Conservation (phyloP, 805 yeast species). For the Kazachstania kunashirensis region DNA sequence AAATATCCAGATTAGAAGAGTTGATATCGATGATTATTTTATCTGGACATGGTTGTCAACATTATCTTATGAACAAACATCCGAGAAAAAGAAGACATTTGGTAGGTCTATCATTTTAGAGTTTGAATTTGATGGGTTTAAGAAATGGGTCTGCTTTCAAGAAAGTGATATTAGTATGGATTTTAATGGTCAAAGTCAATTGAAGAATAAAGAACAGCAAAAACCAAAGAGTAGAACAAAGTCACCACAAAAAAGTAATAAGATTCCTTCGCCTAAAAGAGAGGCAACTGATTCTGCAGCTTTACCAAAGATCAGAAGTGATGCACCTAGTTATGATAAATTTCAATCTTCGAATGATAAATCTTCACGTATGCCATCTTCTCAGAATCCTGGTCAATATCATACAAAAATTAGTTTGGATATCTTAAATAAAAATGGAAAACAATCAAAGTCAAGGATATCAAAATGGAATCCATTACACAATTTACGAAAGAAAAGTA, state of each 20-base stretch:
- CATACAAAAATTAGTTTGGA: constrained; percentile 23
- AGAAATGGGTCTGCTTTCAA: constrained; percentile 68
- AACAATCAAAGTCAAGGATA: constrained; percentile 15
- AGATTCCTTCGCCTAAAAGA: background rate
- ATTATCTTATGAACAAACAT: constrained; percentile 63
- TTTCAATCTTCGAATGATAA: constrained; percentile 17
- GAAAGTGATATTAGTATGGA: constrained; percentile 43
- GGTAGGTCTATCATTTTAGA: constrained; percentile 79
- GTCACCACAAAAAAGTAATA: background rate
- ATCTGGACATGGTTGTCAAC: constrained; percentile 89
- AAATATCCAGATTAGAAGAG: constrained; percentile 40
- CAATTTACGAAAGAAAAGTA: constrained; percentile 21
- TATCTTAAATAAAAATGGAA: constrained; percentile 10
- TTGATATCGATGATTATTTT: constrained; percentile 74
- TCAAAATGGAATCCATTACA: constrained; percentile 27
- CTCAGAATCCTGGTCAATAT: constrained; percentile 9
- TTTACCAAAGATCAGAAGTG: constrained; percentile 9
- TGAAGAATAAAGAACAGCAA: constrained; percentile 2
- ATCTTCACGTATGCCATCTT: constrained; percentile 1
- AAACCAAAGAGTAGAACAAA: constrained; percentile 2
- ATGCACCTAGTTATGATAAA: constrained; percentile 20
- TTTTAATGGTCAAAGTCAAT: constrained; percentile 8
- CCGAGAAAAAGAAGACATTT: constrained; percentile 53
- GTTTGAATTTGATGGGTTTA: constrained; percentile 65
- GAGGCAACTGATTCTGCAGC: constrained; percentile 1